Conservation (phyloP, 352 stramenopile genomes). For the Phytophthora tentaculata region DNA sequence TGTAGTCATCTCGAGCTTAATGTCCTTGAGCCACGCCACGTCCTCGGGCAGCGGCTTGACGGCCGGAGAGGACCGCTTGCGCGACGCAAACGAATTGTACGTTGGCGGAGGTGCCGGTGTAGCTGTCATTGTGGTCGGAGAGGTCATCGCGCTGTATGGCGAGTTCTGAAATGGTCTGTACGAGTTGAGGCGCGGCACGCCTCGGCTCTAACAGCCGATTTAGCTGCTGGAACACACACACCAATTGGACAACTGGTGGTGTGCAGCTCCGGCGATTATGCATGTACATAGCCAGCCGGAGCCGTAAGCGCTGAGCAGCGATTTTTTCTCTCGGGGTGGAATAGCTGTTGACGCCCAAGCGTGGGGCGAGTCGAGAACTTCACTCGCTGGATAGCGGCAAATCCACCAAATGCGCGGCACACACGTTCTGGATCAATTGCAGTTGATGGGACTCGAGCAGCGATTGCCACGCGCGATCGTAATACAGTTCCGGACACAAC, state of each 20-base stretch:
- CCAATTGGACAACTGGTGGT: conserved; percentile 36
- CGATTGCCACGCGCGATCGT: neutral
- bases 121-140: conserved; percentile 10
- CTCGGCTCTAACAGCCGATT: conserved; percentile 30
- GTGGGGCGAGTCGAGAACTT: neutral
- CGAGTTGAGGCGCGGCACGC: conserved; percentile 10
- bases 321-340: conserved; percentile 31
- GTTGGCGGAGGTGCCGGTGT: neutral
- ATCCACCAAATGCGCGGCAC: conserved; percentile 23
- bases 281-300: conserved; percentile 6
- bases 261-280: conserved; percentile 26
- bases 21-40: conserved; percentile 45
- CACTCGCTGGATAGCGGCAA: conserved; percentile 32
- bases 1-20: conserved; percentile 41
- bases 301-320: conserved; percentile 14
- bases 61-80: conserved; percentile 36
- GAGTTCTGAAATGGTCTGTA: conserved; percentile 35
- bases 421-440: conserved; percentile 1
- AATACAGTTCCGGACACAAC: conserved; percentile 2
- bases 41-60: conserved; percentile 40
- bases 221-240: conserved; percentile 30
- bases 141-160: conserved; percentile 26
- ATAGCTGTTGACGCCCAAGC: conserved; percentile 17
- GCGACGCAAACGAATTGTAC: conserved; percentile 37
- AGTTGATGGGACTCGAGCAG: conserved; percentile 10